Evolutionary conservation across 371 early-diverging fungal species (phyloP).

Genomic region (Capillidium rhysosporum): DNA sequence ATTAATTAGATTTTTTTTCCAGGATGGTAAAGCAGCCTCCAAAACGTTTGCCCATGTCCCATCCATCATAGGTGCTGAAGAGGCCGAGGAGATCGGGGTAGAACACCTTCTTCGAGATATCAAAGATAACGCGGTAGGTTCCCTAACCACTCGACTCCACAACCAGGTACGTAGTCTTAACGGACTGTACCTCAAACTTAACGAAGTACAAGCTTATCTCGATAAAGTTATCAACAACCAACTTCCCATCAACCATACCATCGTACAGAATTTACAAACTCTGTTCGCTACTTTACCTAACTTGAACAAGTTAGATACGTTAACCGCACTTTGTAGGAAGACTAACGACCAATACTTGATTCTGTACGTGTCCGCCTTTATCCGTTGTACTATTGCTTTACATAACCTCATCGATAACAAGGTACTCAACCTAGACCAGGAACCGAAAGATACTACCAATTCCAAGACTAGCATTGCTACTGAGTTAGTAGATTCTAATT

Average conservation of each 20-base stretch:
- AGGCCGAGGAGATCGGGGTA: conserved; percentile 99
- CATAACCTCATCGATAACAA: conserved; percentile 92
- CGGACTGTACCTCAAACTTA: conserved; percentile 62
- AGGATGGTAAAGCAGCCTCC: conserved; percentile 90
- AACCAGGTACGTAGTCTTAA: conserved; percentile 76
- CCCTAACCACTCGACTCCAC: conserved; percentile 70
- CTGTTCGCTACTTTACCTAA: conserved; percentile 90
- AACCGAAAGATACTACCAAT: conserved; percentile 11
- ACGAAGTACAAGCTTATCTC: conserved; percentile 70
- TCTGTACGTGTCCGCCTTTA: conserved; percentile 74
- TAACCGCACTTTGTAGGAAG: conserved; percentile 64
- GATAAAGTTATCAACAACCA: conserved; percentile 64
- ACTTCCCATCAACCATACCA: conserved; percentile 85
- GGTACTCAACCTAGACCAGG: conserved; percentile 35
- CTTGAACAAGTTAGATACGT: conserved; percentile 46
- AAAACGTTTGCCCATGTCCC: conserved; percentile 91
- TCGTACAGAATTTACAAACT: conserved; percentile 89
- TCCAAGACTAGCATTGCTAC: no score
- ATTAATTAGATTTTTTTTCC: conserved; percentile 10
- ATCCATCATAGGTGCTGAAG: conserved; percentile 94
- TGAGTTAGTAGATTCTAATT: no score
- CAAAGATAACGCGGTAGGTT: conserved; percentile 89
- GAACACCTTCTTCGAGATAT: conserved; percentile 98
- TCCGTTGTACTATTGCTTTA: conserved; percentile 83
- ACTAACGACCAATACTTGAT: conserved; percentile 91